phyloP scores from a whole-genome alignment of 106 monocot genomes.

The Triglochin maritima region DNA sequence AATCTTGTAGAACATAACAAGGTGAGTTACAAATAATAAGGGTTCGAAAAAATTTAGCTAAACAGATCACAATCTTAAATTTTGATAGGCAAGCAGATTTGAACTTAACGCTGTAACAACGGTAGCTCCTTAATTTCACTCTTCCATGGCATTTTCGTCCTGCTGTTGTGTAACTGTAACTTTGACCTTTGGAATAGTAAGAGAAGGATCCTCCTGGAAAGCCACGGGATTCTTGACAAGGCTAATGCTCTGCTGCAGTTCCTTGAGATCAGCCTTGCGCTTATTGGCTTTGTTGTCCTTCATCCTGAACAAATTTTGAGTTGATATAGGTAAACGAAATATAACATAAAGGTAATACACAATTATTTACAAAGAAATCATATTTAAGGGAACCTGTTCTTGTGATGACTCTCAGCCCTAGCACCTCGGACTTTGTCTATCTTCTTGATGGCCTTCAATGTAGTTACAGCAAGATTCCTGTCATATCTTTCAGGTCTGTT shows the following conservation, averaged over 20 bases:
- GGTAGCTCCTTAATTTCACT: constrained; percentile 11
- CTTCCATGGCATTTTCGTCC: constrained; percentile 37
- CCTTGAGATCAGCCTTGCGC: constrained; percentile 25
- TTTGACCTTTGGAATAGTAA: constrained; percentile 46
- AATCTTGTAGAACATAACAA: no score
- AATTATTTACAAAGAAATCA: no score
- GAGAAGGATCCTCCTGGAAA: constrained; percentile 26
- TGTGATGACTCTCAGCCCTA: constrained; percentile 46
- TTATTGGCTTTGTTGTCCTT: constrained; percentile 37
- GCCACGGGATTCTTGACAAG: constrained; percentile 43
- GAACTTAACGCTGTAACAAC: no score
- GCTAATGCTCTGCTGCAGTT: constrained; percentile 52
- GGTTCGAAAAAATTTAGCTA: no score
- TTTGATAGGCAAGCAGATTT: no score
- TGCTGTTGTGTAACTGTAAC: constrained; percentile 41
- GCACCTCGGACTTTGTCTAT: constrained; percentile 56
- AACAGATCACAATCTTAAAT: no score
- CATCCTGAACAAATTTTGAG: constrained; percentile 21
- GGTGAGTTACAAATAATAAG: no score
- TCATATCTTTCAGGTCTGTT: constrained; percentile 89
- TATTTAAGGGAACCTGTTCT: constrained; percentile 23
- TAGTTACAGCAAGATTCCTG: constrained; percentile 48
- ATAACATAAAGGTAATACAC: background rate
- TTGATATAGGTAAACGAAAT: background rate
- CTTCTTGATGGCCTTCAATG: constrained; percentile 71